Evolutionary conservation across 1,139 yeast genomes (phyloP).

Genomic region (Casaregolazyma lundiana): DNA sequence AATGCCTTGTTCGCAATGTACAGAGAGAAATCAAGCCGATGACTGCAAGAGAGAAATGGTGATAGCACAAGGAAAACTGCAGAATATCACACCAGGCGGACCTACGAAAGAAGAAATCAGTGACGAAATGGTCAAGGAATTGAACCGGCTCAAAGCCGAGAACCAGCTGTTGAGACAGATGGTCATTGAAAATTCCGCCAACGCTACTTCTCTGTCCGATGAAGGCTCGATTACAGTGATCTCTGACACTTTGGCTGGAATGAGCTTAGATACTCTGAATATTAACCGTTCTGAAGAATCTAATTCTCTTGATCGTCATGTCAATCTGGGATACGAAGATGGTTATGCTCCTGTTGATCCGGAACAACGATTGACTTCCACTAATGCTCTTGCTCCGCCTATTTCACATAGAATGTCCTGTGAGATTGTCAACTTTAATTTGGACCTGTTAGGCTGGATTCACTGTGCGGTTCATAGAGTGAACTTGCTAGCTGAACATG

Average conservation of each 20-base stretch:
- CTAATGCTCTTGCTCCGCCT: slow-evolving; percentile 2
- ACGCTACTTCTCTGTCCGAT: neutral
- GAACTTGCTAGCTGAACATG: no score
- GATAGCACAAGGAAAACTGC: slow-evolving; percentile 1
- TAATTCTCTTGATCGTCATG: no score
- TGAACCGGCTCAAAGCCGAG: neutral
- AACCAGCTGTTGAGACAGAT: neutral
- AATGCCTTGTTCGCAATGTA: slow-evolving; percentile 2
- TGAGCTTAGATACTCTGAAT: neutral
- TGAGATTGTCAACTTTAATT: neutral
- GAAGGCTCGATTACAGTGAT: neutral
- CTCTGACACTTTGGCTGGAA: neutral
- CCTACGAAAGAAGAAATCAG: neutral
- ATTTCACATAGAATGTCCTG: neutral
- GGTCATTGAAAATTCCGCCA: neutral
- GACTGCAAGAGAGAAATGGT: slow-evolving; percentile 2
- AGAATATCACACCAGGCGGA: neutral
- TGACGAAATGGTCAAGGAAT: neutral
- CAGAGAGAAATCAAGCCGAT: neutral
- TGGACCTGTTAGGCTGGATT: slow-evolving; percentile 1
- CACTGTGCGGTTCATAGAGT: slow-evolving; percentile 7
- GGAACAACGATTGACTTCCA: neutral
- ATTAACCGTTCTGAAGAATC: no score
- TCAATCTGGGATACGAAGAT: no score
- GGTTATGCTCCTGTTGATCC: neutral